Conservation (phyloP, 352 stramenopile genomes). For the Pythium aquatile region DNA sequence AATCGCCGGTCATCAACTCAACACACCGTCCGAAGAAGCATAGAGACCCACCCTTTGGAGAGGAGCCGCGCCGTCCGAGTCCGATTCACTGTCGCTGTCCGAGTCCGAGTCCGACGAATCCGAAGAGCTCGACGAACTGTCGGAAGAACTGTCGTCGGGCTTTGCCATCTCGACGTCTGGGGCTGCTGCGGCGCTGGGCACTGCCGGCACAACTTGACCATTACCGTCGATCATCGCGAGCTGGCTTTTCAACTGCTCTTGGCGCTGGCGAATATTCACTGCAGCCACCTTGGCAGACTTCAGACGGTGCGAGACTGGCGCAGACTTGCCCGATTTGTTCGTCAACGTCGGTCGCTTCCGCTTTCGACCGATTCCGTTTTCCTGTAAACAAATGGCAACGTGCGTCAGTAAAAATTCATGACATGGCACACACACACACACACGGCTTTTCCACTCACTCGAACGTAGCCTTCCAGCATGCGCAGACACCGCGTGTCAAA, state of each 20-base stretch:
- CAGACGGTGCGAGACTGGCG: conserved; percentile 59
- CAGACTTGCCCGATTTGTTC: conserved; percentile 47
- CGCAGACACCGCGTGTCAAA: conserved; percentile 85
- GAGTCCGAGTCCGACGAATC: conserved; percentile 84
- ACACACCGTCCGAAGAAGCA: conserved; percentile 26
- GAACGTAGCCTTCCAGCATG: conserved; percentile 89
- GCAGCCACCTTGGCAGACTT: conserved; percentile 84
- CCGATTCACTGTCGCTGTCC: conserved; percentile 84
- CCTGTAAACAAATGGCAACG: conserved; percentile 33
- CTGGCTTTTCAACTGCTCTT: conserved; percentile 80
- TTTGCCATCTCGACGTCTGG: conserved; percentile 46
- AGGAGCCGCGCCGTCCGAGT: conserved; percentile 67
- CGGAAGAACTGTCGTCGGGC: conserved; percentile 41
- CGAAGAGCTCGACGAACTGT: conserved; percentile 78
- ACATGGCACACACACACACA: conserved; percentile 8
- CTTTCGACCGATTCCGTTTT: conserved; percentile 87
- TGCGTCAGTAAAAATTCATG: background rate
- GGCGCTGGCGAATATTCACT: conserved; percentile 63
- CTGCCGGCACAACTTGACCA: conserved; percentile 18
- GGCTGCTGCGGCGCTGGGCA: background rate
- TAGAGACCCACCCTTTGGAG: conserved; percentile 83
- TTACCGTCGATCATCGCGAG: conserved; percentile 68
- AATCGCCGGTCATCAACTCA: conserved; percentile 26
- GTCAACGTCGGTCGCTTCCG: conserved; percentile 60
- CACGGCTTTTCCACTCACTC: conserved; percentile 42